Conservation (phyloP, 306 rosid species). For the Amphicarpaea edgeworthii region DNA sequence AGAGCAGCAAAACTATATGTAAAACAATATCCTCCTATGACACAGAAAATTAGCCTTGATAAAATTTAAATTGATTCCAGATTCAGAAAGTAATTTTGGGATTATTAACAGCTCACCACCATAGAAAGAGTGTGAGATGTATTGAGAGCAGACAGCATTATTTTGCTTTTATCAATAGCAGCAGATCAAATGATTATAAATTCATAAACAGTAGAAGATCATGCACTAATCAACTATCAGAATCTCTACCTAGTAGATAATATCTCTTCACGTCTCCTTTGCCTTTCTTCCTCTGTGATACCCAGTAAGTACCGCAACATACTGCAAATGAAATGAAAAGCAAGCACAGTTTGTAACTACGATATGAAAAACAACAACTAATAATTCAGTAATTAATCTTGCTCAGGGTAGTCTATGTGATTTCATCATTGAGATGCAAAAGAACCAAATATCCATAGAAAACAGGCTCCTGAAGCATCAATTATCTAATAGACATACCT, state of each 20-base stretch:
- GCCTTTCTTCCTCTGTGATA: slow-evolving; percentile 91
- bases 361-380: slow-evolving; percentile 10
- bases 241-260: slow-evolving; percentile 77
- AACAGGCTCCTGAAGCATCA: slow-evolving; percentile 33
- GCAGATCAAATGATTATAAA: slow-evolving; percentile 10
- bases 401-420: not conserved
- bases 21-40: not conserved
- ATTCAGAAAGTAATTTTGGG: slow-evolving; percentile 24
- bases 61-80: slow-evolving; percentile 8
- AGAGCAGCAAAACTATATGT: not conserved
- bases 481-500: slow-evolving; percentile 62
- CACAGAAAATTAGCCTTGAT: slow-evolving; percentile 1
- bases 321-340: slow-evolving; percentile 47
- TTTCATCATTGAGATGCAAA: not conserved
- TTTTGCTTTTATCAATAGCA: not conserved
- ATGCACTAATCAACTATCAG: slow-evolving; percentile 33
- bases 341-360: slow-evolving; percentile 19
- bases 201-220: slow-evolving; percentile 27
- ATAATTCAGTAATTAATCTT: slow-evolving; percentile 30
- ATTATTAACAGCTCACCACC: not conserved
- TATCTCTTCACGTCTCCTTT: slow-evolving; percentile 88
- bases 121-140: not conserved
- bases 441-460: slow-evolving; percentile 9
- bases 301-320: slow-evolving; percentile 88
- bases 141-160: slow-evolving; percentile 7